Percentiles rank a stretch among this genome's conserved stretches.
Evolutionary conservation across 2,329 filamentous ascomycete genomes (phyloP).

Genomic region (Aquanectria penicillioides): DNA sequence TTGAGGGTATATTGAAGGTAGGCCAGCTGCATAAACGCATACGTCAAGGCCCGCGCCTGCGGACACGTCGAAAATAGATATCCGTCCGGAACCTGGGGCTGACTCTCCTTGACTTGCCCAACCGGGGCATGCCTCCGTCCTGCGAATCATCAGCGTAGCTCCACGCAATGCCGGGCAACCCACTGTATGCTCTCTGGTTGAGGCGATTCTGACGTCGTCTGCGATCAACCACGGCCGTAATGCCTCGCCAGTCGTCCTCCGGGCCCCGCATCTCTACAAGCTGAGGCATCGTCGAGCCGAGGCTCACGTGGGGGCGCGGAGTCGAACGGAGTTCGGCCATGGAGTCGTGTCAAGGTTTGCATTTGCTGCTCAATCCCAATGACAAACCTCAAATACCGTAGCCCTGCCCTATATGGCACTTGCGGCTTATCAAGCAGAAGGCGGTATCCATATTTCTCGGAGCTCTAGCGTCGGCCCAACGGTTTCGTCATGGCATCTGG

Average conservation of each 20-base stretch:
- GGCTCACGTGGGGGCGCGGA: neutral
- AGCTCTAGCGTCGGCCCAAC: constrained; percentile 1
- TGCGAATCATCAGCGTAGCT: neutral
- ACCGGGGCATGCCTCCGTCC: constrained; percentile 1
- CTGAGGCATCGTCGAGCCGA: constrained; percentile 20
- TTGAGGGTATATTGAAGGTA: constrained; percentile 34
- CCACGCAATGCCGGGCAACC: constrained; percentile 5
- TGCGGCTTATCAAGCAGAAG: constrained; percentile 14
- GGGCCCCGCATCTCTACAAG: constrained; percentile 27
- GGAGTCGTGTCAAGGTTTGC: constrained; percentile 1
- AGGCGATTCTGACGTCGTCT: constrained; percentile 38
- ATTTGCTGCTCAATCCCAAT: too few relatives aligned
- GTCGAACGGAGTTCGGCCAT: neutral
- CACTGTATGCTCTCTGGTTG: constrained; percentile 37
- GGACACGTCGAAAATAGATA: constrained; percentile 12
- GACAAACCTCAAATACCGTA: too few relatives aligned
- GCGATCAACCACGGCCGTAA: constrained; percentile 34
- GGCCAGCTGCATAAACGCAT: constrained; percentile 33
- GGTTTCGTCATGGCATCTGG: neutral
- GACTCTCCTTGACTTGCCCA: neutral
- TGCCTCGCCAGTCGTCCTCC: constrained; percentile 38
- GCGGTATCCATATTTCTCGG: neutral
- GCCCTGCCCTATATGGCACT: constrained; percentile 6
- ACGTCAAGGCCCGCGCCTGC: constrained; percentile 21
- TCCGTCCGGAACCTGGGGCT: neutral